Conservation (phyloP, 2,329 filamentous ascomycete genomes). For the Beauveria asiatica region DNA sequence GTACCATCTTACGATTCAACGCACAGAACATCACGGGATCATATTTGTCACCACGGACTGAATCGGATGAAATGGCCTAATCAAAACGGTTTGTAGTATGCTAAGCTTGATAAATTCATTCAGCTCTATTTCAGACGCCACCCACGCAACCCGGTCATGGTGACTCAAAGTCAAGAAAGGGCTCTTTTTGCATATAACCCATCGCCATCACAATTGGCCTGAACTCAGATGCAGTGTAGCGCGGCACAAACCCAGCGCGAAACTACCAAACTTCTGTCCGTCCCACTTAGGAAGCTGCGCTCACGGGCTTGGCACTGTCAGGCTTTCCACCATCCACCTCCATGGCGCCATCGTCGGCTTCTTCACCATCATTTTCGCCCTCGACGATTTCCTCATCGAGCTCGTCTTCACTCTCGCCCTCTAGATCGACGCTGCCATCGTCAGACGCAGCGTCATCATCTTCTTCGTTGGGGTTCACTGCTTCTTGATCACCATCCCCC, state of each 20-base stretch:
- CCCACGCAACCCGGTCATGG: not conserved
- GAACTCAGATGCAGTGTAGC: not conserved
- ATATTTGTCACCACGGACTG: not conserved
- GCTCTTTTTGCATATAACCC: not conserved
- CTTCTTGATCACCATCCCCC: conserved; percentile 55
- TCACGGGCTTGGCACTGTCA: conserved; percentile 18
- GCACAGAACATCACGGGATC: no score
- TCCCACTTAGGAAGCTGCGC: conserved; percentile 1
- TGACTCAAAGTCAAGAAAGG: not conserved
- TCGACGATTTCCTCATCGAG: conserved; percentile 49
- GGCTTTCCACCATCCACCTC: conserved; percentile 39
- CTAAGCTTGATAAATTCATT: not conserved
- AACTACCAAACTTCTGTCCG: no score
- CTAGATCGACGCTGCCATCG: conserved; percentile 69
- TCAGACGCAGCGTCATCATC: conserved; percentile 65
- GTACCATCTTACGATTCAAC: no score
- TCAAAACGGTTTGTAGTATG: not conserved
- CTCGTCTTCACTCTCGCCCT: conserved; percentile 66
- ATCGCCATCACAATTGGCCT: not conserved
- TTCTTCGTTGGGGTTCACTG: conserved; percentile 28
- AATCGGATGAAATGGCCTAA: not conserved
- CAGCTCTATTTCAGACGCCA: not conserved
- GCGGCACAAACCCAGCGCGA: no score
- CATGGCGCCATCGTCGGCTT: conserved; percentile 37
- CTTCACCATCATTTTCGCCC: conserved; percentile 30